Conservation (phyloP, 1,139 yeast genomes). For the Diutina pseudorugosa region DNA sequence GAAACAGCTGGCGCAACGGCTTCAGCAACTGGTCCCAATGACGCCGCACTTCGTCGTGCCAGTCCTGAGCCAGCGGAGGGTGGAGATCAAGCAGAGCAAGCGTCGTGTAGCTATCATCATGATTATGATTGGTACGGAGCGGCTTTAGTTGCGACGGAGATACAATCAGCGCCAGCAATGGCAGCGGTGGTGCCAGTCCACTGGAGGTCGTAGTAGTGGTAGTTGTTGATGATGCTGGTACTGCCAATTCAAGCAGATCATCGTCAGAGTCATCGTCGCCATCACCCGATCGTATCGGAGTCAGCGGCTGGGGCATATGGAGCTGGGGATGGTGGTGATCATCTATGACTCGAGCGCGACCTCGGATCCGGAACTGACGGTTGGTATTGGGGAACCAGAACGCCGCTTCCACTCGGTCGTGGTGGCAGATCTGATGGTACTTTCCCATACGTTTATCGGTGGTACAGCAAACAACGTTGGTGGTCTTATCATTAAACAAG, state of each 20-base stretch:
- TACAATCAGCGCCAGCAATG: constrained; percentile 9
- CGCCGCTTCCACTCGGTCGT: constrained; percentile 60
- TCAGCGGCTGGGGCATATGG: constrained; percentile 3
- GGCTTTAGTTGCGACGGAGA: constrained; percentile 8
- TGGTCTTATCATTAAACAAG: constrained; percentile 54
- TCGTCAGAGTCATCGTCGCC: constrained; percentile 4
- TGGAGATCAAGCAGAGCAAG: constrained; percentile 14
- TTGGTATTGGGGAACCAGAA: constrained; percentile 51
- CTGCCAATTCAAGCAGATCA: constrained; percentile 11
- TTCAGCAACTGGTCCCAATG: constrained; percentile 55
- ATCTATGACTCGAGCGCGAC: constrained; percentile 42
- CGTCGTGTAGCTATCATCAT: constrained; percentile 13
- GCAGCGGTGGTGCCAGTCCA: constrained; percentile 5
- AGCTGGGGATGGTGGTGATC: constrained; percentile 17
- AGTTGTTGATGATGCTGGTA: no score
- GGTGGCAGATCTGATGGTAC: constrained; percentile 35
- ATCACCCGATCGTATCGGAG: constrained; percentile 9
- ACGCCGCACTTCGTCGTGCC: constrained; percentile 49
- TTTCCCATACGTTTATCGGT: constrained; percentile 66
- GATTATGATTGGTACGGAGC: constrained; percentile 6
- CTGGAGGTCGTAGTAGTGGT: no score
- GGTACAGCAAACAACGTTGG: constrained; percentile 57
- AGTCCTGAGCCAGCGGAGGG: constrained; percentile 51
- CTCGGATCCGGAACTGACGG: constrained; percentile 65
- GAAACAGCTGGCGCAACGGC: constrained; percentile 47